A percentile compares a stretch with the other conserved stretches of the same genome.
These are phyloP conservation scores for Mycena galopus DNA, from an alignment of 768 basidiomycete species.

Conservation along the genomic window DNA sequence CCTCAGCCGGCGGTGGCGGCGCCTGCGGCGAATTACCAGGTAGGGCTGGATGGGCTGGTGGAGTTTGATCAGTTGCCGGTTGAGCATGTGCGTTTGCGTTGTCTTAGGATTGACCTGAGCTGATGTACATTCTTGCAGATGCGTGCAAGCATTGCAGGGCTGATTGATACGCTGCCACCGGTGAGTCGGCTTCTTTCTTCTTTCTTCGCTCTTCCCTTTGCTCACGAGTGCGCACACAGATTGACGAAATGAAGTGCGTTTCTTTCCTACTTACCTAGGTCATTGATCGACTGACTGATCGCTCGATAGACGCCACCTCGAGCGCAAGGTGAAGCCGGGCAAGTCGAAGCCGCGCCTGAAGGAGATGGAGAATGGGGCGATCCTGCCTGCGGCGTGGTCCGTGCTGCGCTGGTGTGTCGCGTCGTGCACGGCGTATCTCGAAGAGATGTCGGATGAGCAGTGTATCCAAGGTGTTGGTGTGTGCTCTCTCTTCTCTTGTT, in stretches of 20 bases:
- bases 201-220: neutral
- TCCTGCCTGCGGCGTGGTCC: conserved; percentile 74
- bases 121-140: conserved; percentile 23
- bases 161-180: conserved; percentile 47
- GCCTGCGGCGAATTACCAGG: neutral
- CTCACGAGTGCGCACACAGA: neutral
- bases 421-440: conserved; percentile 79
- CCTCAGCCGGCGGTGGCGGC: neutral
- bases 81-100: conserved; percentile 18
- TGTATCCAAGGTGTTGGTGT: conserved; percentile 66
- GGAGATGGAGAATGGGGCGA: conserved; percentile 58
- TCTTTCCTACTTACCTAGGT: neutral
- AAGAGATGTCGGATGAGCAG: conserved; percentile 71
- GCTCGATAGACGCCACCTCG: conserved; percentile 26
- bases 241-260: conserved; percentile 28
- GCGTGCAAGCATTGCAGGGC: conserved; percentile 33
- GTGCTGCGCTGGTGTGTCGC: conserved; percentile 79
- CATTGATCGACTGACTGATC: neutral
- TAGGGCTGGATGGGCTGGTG: conserved; percentile 29
- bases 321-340: conserved; percentile 61
- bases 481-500: conserved; percentile 10
- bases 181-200: conserved; percentile 32
- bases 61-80: conserved; percentile 34
- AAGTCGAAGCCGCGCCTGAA: conserved; percentile 66
- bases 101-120: neutral